Evolutionary conservation across 148 eudicot species (phyloP).

Genomic region (Rhododendron molle): DNA sequence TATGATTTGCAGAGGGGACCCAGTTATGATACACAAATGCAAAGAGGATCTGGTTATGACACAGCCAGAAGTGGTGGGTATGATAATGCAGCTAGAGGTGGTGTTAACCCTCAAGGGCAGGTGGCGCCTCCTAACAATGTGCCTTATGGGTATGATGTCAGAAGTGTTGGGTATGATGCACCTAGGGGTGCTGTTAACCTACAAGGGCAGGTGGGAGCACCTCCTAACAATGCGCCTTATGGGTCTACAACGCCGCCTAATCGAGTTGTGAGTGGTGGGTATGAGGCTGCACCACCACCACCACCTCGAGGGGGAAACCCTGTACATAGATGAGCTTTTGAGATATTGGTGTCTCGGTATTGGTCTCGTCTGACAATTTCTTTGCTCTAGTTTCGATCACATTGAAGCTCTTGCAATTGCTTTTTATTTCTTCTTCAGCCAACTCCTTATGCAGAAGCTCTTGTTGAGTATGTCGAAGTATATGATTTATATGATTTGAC

Average conservation of each 20-base stretch:
- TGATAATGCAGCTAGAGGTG: slow-evolving; percentile 37
- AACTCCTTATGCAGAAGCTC: background rate
- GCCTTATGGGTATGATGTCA: slow-evolving; percentile 36
- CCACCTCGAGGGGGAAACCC: slow-evolving; percentile 38
- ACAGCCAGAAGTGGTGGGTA: slow-evolving; percentile 29
- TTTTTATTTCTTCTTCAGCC: background rate
- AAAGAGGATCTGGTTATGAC: slow-evolving; percentile 37
- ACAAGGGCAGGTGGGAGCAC: slow-evolving; percentile 39
- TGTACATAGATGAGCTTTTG: slow-evolving; percentile 35
- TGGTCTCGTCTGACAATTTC: background rate
- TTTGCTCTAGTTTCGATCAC: background rate
- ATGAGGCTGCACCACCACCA: slow-evolving; percentile 24
- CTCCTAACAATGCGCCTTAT: slow-evolving; percentile 22
- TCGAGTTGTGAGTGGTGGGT: slow-evolving; percentile 43
- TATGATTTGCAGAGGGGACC: slow-evolving; percentile 29
- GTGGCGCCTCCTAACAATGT: slow-evolving; percentile 27
- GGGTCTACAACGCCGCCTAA: slow-evolving; percentile 41
- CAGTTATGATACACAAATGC: slow-evolving; percentile 22
- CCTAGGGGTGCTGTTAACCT: slow-evolving; percentile 34
- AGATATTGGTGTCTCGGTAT: background rate
- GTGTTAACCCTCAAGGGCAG: slow-evolving; percentile 45
- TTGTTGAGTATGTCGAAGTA: background rate
- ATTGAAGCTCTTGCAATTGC: background rate
- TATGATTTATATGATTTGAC: background rate
- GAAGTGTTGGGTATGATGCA: slow-evolving; percentile 34